Evolutionary conservation across 1,284 basidiomycete species (phyloP), one percentile per base, ranked within the genome.

Genomic region (Cronartium quercuum): DNA sequence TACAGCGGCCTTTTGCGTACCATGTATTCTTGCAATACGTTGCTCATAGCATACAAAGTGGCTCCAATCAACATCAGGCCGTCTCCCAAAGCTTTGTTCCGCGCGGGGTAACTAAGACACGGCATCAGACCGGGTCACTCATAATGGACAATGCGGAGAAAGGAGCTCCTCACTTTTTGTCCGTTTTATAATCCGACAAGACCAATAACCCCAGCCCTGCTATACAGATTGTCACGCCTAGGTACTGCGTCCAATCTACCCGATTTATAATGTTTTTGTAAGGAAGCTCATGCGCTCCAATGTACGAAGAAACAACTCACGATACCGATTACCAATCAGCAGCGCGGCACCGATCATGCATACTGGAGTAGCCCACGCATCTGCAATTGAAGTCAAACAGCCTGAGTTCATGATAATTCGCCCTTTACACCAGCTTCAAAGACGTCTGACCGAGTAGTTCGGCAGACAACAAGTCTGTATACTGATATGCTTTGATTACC

Each of bases 1-100:
- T 92, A 93, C 41, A 93, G 83, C 6, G 91, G 91, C 10, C 87
- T 85, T 76, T 83, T 86, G 76, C 91, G 86, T 21, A 93, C 91
- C 77, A 93, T 87, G 81, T 89, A 90, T 80, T 93, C 91, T 80
- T 92, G 91, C 0, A 90, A 90, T 37, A 91, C 90, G 78, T 92
- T 92, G 13, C 90, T 90, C 80, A 92, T 87, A 60, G 91, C 91
- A 77, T 93, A 93, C 34, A 92, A 84, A 0, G 90, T 89, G 2
- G 91, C 90, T 35, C 90, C 91, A 68, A 89, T 85, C 76, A 92
- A 86, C 90, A 92, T 92, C 81, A 91, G 91, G 37, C 85, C 87
- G 80, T 92, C 91, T n/a, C 91, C 91, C 81, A 90, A 89, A 61
- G 86, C 89, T 79, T 86, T 86, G 78, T 82, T 84, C 9, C 86